These are phyloP conservation scores for Recurvomyces mirabilis DNA, from an alignment of 495 filamentous ascomycete species.

Conservation along the genomic window DNA sequence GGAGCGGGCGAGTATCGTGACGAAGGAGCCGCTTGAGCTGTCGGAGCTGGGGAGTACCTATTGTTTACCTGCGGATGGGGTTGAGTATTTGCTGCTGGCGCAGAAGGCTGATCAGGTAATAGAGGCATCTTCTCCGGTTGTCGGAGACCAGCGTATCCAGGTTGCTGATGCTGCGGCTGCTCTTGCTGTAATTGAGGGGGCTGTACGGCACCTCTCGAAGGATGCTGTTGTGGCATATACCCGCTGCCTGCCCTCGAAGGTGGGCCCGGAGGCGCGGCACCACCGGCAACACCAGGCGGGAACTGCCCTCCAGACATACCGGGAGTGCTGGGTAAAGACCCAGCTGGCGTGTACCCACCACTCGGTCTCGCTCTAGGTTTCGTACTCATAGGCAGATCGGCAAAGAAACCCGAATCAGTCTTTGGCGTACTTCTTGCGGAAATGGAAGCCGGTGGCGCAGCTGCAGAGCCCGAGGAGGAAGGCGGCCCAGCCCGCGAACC, in stretches of 20 bases:
- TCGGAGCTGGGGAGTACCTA: conserved; percentile 20
- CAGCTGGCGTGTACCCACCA: conserved; percentile 42
- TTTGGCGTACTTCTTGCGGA: conserved; percentile 11
- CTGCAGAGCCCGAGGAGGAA: conserved; percentile 3
- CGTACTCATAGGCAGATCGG: conserved; percentile 60
- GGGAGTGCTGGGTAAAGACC: conserved; percentile 11
- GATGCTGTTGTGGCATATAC: not conserved
- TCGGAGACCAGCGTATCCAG: conserved; percentile 7
- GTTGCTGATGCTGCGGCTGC: conserved; percentile 4
- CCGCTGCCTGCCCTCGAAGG: conserved; percentile 3
- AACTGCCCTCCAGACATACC: not conserved
- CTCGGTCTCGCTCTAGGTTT: conserved; percentile 45
- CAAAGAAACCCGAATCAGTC: conserved; percentile 59
- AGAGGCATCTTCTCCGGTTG: conserved; percentile 43
- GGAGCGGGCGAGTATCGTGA: conserved; percentile 23
- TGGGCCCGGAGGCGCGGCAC: conserved; percentile 21
- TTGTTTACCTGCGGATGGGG: conserved; percentile 26
- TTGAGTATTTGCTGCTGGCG: conserved; percentile 36
- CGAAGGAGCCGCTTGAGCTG: conserved; percentile 12
- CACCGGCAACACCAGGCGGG: conserved; percentile 8
- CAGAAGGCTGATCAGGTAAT: conserved; percentile 31
- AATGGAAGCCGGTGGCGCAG: conserved; percentile 1
- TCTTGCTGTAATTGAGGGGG: not conserved
- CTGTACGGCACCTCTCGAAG: not conserved
- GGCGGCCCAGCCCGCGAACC: conserved; percentile 24